These are phyloP conservation scores for Fusarium subtropicale DNA, from an alignment of 2,329 filamentous ascomycete genomes.

Conservation along the genomic window DNA sequence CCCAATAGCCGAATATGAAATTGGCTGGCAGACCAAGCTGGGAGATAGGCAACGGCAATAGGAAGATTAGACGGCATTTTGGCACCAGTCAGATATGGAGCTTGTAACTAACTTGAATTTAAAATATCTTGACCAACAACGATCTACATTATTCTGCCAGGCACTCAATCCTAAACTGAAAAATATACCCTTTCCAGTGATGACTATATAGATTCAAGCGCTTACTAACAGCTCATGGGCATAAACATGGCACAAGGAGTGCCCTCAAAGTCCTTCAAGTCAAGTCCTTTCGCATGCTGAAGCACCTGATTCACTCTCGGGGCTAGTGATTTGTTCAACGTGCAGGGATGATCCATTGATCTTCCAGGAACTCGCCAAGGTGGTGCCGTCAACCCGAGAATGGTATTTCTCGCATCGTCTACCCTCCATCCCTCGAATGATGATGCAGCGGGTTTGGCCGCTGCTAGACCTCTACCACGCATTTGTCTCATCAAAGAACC, in stretches of 20 bases:
- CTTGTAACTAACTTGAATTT: neutral
- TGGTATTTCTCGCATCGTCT: constrained; percentile 18
- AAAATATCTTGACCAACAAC: neutral
- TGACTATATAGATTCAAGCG: neutral
- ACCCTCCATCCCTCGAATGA: constrained; percentile 30
- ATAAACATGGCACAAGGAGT: neutral
- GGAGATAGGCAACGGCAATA: neutral
- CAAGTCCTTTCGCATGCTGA: constrained; percentile 4
- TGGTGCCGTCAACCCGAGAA: constrained; percentile 7
- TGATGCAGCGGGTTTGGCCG: neutral
- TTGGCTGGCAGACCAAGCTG: no score
- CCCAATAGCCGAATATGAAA: accelerated
- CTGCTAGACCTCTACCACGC: neutral
- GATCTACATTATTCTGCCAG: neutral
- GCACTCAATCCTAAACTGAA: neutral
- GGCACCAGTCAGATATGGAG: neutral
- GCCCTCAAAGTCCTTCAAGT: constrained; percentile 9
- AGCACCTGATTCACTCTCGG: constrained; percentile 15
- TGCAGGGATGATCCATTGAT: constrained; percentile 23
- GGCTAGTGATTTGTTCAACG: constrained; percentile 1
- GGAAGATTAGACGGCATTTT: neutral
- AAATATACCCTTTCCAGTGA: neutral
- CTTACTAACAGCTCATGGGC: constrained; percentile 2
- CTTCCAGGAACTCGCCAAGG: constrained; percentile 30
- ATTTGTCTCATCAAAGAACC: constrained; percentile 26